Evolutionary conservation across 306 rosid genomes (phyloP).

Genomic region (Oemleria cerasiformis): DNA sequence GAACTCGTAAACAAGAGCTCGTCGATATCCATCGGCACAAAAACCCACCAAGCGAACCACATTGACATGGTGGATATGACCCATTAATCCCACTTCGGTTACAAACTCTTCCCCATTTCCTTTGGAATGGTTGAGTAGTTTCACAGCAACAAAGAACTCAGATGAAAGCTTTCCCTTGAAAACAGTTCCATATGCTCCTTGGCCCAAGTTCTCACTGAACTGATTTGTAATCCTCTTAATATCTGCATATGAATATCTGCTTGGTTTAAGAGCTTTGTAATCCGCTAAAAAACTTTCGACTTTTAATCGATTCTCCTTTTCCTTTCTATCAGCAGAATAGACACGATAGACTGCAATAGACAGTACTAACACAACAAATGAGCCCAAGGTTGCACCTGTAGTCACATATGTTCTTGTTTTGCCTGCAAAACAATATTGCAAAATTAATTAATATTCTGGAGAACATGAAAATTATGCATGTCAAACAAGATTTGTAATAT

Average conservation of each 20-base stretch:
- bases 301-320: slow-evolving; percentile 22
- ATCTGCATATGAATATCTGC: slow-evolving; percentile 36
- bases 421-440: slow-evolving; percentile 18
- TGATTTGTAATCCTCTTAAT: slow-evolving; percentile 35
- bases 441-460: not conserved
- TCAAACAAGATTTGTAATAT: not conserved
- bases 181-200: slow-evolving; percentile 39
- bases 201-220: slow-evolving; percentile 30
- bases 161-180: slow-evolving; percentile 32
- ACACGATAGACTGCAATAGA: slow-evolving; percentile 5
- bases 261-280: slow-evolving; percentile 36
- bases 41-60: slow-evolving; percentile 41
- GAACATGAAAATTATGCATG: not conserved
- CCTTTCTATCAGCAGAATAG: slow-evolving; percentile 10
- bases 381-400: slow-evolving; percentile 31
- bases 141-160: slow-evolving; percentile 7
- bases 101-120: slow-evolving; percentile 11
- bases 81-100: slow-evolving; percentile 29
- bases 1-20: slow-evolving; percentile 38
- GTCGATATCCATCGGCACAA: slow-evolving; percentile 34
- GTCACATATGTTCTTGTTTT: not conserved
- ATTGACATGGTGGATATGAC: slow-evolving; percentile 40
- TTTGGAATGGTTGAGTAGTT: not conserved
- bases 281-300: slow-evolving; percentile 37
- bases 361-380: slow-evolving; percentile 4